Evolutionary conservation across 177 flowering plant genomes (phyloP).

Genomic region (Vitis hybrid): DNA sequence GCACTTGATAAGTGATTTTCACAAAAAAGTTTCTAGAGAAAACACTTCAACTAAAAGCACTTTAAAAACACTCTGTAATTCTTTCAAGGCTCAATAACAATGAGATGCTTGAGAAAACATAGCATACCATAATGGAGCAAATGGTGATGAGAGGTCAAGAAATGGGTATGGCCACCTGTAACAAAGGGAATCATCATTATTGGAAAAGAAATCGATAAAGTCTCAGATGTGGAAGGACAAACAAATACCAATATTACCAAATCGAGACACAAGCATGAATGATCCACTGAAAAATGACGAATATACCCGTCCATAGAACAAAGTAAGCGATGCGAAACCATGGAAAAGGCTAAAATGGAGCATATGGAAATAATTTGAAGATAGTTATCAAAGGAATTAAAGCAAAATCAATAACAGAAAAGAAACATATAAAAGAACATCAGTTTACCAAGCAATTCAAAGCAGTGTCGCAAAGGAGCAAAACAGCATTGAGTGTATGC

Average conservation of each 20-base stretch:
- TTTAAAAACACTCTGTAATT: too few relatives aligned
- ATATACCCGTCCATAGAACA: slow-evolving; percentile 40
- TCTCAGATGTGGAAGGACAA: not conserved
- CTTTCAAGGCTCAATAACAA: not conserved
- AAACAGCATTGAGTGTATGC: slow-evolving; percentile 74
- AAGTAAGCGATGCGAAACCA: slow-evolving; percentile 50
- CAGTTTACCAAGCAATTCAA: slow-evolving; percentile 74
- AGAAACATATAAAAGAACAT: not conserved
- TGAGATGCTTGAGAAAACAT: not conserved
- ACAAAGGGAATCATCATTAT: not conserved
- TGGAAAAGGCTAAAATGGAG: slow-evolving; percentile 42
- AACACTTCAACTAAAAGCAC: too few relatives aligned
- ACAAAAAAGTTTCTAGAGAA: too few relatives aligned
- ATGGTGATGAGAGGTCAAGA: slow-evolving; percentile 46
- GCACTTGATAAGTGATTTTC: too few relatives aligned
- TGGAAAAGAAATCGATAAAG: not conserved
- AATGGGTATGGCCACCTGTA: slow-evolving; percentile 67
- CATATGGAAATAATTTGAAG: not conserved
- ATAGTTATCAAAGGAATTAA: not conserved
- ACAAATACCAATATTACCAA: slow-evolving; percentile 25
- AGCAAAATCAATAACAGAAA: not conserved
- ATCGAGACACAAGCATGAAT: slow-evolving; percentile 39
- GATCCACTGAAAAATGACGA: slow-evolving; percentile 53
- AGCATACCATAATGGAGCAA: slow-evolving; percentile 53
- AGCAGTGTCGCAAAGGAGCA: slow-evolving; percentile 71